phyloP scores from a whole-genome alignment of 768 basidiomycete genomes.

The Rhodosporidiobolus odoratus region DNA sequence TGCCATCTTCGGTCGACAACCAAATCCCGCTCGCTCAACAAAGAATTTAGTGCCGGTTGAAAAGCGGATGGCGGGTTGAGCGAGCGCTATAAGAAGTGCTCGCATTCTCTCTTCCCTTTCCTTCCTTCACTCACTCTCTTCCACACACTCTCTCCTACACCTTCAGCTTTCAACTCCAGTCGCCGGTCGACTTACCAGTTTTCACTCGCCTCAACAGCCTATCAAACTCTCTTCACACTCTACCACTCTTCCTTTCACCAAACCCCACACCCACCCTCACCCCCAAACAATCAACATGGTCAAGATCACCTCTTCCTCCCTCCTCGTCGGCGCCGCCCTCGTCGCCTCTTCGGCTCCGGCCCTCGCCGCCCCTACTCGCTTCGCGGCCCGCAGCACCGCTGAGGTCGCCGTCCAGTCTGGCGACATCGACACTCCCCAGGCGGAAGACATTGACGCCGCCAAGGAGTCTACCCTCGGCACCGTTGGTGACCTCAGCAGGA shows the following conservation, averaged over 20 bases:
- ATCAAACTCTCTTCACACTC: background rate
- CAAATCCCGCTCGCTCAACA: background rate
- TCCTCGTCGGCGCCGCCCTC: constrained; percentile 24
- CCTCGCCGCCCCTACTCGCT: constrained; percentile 27
- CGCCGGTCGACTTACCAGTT: constrained; percentile 16
- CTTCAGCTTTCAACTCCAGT: background rate
- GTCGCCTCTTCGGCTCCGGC: constrained; percentile 18
- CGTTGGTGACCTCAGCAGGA: background rate
- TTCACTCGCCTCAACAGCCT: background rate
- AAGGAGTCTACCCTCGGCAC: background rate
- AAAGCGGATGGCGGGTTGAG: constrained; percentile 13
- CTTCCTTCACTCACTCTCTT: background rate
- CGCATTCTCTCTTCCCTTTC: background rate
- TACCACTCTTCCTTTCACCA: background rate
- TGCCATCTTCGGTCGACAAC: constrained; percentile 1
- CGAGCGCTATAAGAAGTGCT: background rate
- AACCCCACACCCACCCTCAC: background rate
- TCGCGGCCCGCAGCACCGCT: background rate
- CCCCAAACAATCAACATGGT: constrained; percentile 16
- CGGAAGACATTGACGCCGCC: constrained; percentile 1
- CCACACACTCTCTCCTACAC: background rate
- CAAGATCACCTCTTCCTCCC: constrained; percentile 28
- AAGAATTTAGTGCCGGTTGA: background rate
- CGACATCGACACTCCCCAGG: background rate
- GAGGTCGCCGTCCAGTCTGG: constrained; percentile 5